These are phyloP conservation scores for Wallacemonas collosoma DNA, from an alignment of 208 protist species.

Conservation along the genomic window DNA sequence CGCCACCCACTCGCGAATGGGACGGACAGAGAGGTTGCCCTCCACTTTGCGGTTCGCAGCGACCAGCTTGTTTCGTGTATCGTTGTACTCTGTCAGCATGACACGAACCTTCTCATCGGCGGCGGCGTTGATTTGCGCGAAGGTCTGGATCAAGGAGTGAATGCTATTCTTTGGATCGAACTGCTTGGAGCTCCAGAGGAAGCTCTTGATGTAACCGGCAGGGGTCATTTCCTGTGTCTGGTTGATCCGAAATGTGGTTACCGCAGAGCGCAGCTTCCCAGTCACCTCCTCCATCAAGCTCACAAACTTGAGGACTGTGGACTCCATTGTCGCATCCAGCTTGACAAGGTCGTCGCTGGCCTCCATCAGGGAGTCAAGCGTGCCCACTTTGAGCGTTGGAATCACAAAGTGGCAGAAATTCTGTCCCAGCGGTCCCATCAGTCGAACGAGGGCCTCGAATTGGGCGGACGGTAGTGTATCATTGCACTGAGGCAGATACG, in stretches of 20 bases:
- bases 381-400: conserved; percentile 81
- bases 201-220: conserved; percentile 85
- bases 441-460: conserved; percentile 66
- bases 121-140: conserved; percentile 60
- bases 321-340: conserved; percentile 77
- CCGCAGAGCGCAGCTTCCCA: conserved; percentile 66
- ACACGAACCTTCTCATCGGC: conserved; percentile 80
- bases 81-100: conserved; percentile 86
- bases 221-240: conserved; percentile 86
- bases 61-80: conserved; percentile 78
- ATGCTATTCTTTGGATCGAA: conserved; percentile 87
- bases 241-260: conserved; percentile 85
- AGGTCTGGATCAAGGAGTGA: conserved; percentile 71
- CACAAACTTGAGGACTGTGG: conserved; percentile 78
- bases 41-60: conserved; percentile 67
- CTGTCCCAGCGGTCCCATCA: conserved; percentile 72
- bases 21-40: conserved; percentile 82
- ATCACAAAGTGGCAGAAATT: conserved; percentile 79
- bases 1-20: conserved; percentile 79
- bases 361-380: conserved; percentile 90
- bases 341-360: conserved; percentile 88
- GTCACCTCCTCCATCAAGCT: conserved; percentile 83
- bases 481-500: conserved; percentile 66
- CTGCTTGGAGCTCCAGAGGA: conserved; percentile 81
- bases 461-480: conserved; percentile 71